Base-by-base conservation (phyloP, 805 yeast genomes). In the Kregervanrija delftensis region DNA sequence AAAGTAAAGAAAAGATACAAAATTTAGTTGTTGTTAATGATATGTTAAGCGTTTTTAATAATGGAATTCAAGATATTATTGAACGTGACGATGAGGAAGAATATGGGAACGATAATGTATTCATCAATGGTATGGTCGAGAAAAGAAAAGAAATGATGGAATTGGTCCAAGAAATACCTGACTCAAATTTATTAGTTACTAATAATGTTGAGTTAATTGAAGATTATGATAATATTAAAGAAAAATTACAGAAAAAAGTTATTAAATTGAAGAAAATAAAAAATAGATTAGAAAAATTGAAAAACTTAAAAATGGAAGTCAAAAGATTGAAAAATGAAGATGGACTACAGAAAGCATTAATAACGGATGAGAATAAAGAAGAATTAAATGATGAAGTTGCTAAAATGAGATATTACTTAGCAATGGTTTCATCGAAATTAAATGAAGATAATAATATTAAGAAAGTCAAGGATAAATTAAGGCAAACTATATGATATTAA, bases 81-180 rank as follows among this genome's bases (percentile, higher is more conserved):
- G 63, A 37, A 10, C 37, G 37, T 11, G 35, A 37, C 8, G 43
- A 35, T 5, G 47, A 37, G 30, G 35, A 37, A 2, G 41, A 35
- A n/a, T 32, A 11, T 30, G 39, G 35, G 2, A 39, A 41, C 12
- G 40, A 14, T 30, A 34, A 28, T n/a, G 45, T 35, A 14, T 17
- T 4, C n/a, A 41, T n/a, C 36, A 34, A 30, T 30, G 35, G 40
- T 32, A 30, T 12, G 37, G 42, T 36, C 13, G n/a, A 17, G 4
- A 39, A 43, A n/a, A 17, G 42, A 33, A 14, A 53, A n/a, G 54
- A 57, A 16, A 51, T 61, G 8, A 38, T 57, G 17, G 43, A 41
- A 8, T 43, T 63, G 43, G 49, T 64, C 8, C 47, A 53, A 16
- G 68, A 64, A 43, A 45, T 65, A 13, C 69, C 69, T 2, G 48